A percentile compares a stretch with the other conserved stretches of the same genome.
phyloP scores from a whole-genome alignment of 2,329 filamentous ascomycete genomes.

The Byssothecium circinans region DNA sequence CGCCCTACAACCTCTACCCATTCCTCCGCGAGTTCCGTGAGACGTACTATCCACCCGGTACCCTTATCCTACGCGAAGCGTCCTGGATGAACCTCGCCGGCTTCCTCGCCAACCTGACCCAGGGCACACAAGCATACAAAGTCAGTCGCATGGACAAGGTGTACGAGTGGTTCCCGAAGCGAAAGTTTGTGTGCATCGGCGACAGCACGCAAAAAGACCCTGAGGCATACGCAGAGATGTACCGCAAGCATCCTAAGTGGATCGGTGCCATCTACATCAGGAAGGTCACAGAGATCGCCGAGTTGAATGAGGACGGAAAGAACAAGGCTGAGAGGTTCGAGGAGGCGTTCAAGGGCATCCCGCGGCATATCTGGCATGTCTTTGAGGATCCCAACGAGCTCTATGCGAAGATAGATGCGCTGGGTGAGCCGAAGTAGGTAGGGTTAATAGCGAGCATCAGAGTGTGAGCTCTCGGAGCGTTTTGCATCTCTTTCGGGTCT shows the following conservation, averaged over 20 bases:
- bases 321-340: constrained; percentile 71
- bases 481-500: too few species aligned
- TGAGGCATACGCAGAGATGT: constrained; percentile 83
- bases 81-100: constrained; percentile 84
- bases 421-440: constrained; percentile 13
- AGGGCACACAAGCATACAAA: constrained; percentile 85
- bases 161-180: constrained; percentile 73
- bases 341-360: constrained; percentile 76
- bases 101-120: constrained; percentile 75
- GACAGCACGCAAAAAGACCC: constrained; percentile 92
- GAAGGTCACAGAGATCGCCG: constrained; percentile 75
- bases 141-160: constrained; percentile 77
- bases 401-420: constrained; percentile 42
- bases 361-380: constrained; percentile 72
- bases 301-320: constrained; percentile 74
- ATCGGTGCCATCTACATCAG: constrained; percentile 82
- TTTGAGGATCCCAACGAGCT: constrained; percentile 77
- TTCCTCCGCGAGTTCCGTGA: constrained; percentile 78
- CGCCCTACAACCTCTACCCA: constrained; percentile 90
- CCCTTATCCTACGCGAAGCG: constrained; percentile 80
- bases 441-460: too few species aligned
- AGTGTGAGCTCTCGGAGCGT: too few species aligned
- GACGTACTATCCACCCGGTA: constrained; percentile 72
- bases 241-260: constrained; percentile 70
- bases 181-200: constrained; percentile 81